Conservation (phyloP, 148 eudicot species). For the Rhododendron ferrugineum region DNA sequence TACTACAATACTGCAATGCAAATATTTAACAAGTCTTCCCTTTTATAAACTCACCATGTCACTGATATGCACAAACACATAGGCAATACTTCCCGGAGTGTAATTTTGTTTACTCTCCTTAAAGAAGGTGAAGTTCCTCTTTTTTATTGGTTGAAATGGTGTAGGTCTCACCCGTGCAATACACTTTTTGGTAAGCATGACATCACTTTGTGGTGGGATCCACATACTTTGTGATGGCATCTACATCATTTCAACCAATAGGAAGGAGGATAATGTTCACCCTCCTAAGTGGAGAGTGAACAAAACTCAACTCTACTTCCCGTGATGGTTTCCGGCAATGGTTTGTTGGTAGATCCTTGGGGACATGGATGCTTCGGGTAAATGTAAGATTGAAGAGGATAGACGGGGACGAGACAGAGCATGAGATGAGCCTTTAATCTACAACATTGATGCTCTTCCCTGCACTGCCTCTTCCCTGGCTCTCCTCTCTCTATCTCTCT, state of each 20-base stretch:
- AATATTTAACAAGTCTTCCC: neutral
- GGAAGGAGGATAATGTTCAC: too few species aligned
- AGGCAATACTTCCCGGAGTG: neutral
- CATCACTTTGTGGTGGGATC: too few species aligned
- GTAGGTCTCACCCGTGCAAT: too few species aligned
- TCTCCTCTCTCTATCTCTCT: constrained; percentile 6
- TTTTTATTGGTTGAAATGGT: too few species aligned
- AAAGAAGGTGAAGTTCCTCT: too few species aligned
- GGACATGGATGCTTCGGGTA: neutral
- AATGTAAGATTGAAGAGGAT: neutral
- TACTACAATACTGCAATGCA: neutral
- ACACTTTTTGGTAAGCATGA: too few species aligned
- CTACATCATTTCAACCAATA: too few species aligned
- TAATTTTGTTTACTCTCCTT: too few species aligned
- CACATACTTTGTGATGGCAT: too few species aligned
- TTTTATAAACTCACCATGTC: neutral
- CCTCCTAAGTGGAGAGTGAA: too few species aligned
- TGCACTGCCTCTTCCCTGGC: constrained; percentile 19
- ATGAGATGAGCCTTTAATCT: neutral
- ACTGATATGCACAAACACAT: neutral
- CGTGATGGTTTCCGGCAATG: neutral
- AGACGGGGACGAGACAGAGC: constrained; percentile 13
- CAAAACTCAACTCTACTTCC: neutral
- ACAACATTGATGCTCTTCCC: neutral
- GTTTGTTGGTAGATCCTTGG: neutral